Evolutionary conservation across 2,329 filamentous ascomycete species (phyloP), one percentile per base, ranked within the genome.

Genomic region (Paramyrothecium roridum): DNA sequence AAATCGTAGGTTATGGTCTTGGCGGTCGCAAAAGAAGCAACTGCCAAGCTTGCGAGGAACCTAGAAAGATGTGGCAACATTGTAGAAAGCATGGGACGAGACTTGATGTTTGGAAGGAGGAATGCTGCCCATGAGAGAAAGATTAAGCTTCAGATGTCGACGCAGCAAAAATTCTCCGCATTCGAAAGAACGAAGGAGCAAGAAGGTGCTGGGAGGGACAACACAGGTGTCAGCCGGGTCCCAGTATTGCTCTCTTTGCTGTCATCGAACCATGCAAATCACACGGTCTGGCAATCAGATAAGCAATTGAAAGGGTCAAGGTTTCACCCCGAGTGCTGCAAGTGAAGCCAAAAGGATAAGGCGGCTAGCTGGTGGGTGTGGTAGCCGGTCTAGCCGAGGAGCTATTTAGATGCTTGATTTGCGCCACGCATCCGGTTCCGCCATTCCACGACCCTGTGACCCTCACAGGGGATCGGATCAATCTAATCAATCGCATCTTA

Each of bases 1-100:
- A 88, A 91, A 68, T 90, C 77, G 65, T 87, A 43, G 16, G 37
- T 43, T 6, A 43, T 43, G 37, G 37, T 43, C 37, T 43, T 43
- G 7, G 37, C 37, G 6, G 37, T 13, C 13, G 37, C 37, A 43
- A 17, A 43, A 13, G 37, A 43, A 43, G n/a, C 37, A 43, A 19
- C 37, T 43, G 37, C 37, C n/a, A 43, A 43, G 37, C 37, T 43
- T 6, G 37, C n/a, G 13, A 43, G n/a, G 12, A 43, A 13, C 6
- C n/a, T 6, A 19, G 37, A 43, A 6, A 13, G 37, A 17, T 43
- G 37, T 43, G 37, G n/a, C 37, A 43, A 43, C 37, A 43, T 43
- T 6, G n/a, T 13, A 19, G 33, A 43, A 4, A 13, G 37, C 12
- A 43, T 43, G 13, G 16, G 16, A 13, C 12, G 6, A 30, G 26